These are phyloP conservation scores for Yamadazyma akitaensis DNA, from an alignment of 805 yeast genomes.

Conservation along the genomic window DNA sequence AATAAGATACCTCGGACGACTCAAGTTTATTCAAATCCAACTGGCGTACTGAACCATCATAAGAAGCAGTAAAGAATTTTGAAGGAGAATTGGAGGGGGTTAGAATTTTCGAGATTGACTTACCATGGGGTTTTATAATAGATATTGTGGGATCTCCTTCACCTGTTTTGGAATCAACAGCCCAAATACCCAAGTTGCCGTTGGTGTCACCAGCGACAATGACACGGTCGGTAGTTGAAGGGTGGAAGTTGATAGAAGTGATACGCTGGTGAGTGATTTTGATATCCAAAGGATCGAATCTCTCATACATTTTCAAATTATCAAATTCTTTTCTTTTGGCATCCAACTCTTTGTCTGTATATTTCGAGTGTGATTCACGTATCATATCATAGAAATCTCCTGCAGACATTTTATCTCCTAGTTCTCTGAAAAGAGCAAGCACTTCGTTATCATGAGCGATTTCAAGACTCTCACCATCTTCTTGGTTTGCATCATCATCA, in stretches of 20 bases:
- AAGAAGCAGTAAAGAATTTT: slow-evolving; percentile 66
- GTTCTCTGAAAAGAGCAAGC: slow-evolving; percentile 28
- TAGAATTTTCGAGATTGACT: slow-evolving; percentile 62
- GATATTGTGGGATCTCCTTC: slow-evolving; percentile 50
- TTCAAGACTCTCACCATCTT: slow-evolving; percentile 6
- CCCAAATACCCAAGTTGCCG: slow-evolving; percentile 91
- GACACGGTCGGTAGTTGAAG: slow-evolving; percentile 56
- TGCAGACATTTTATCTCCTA: slow-evolving; percentile 56
- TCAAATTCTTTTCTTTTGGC: slow-evolving; percentile 53
- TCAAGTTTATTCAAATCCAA: slow-evolving; percentile 62
- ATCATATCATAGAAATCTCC: slow-evolving; percentile 69
- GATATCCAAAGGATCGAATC: slow-evolving; percentile 65
- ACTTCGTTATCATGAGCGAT: slow-evolving; percentile 25
- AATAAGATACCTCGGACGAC: slow-evolving; percentile 47
- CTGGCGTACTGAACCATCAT: slow-evolving; percentile 82
- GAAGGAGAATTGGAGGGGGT: slow-evolving; percentile 49
- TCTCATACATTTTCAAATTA: slow-evolving; percentile 47
- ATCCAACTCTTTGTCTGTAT: slow-evolving; percentile 41
- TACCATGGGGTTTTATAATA: slow-evolving; percentile 71
- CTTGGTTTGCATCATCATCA: slow-evolving; percentile 10
- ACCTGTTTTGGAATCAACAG: slow-evolving; percentile 46
- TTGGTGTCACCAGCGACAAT: slow-evolving; percentile 83
- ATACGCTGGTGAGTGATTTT: slow-evolving; percentile 71
- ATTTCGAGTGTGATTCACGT: slow-evolving; percentile 20
- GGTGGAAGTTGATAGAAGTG: slow-evolving; percentile 74